Base-by-base conservation (phyloP, 129 eudicot genomes). In the Tagetes erecta region DNA sequence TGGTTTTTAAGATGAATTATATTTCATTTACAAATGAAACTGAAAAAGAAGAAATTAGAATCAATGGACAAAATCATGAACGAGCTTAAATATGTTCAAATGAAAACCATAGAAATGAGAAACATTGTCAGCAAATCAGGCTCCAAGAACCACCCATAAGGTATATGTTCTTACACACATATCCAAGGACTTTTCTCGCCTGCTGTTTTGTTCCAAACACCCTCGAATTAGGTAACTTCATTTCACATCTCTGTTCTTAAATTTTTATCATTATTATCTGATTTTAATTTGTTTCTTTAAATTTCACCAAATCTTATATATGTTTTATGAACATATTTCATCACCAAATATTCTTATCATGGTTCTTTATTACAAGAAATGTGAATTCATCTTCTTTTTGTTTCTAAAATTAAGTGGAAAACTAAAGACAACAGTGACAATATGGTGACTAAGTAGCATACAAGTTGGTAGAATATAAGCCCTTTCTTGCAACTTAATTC, bases 11-110 rank as follows among this genome's bases (percentile, higher is more conserved):
- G 63, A 68, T 51, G 8, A 20, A 20, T 42, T 38, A 20, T 38
- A 36, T 55, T 31, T 31, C 10, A 14, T 20, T 62, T 20, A 44
- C 80, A 93, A 96, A 86, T 87, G 95, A 90, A 90, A 76, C 80
- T 93, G 44, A 96, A 93, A 79, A 93, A 90, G 85, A 86, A 82
- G 81, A 89, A 89, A 74, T 83, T 85, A 30, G 83, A 86, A 67
- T 83, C 98, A 36, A 83, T 93, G 98, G 92, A 87, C 41, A 90
- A 84, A 78, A 93, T 93, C 60, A 75, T 84, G 83, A 85, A 88
- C 67, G 90, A 84, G 83, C 84, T 93, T 63, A 86, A 86, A 80
- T 36, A 55, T 20, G 90, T 95, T 0, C 86, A 90, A 81, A 77
- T 49, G 69, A 90, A 90, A 80, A 92, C 96, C 4, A 85, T 83